Evolutionary conservation across 176 grass and related monocot species (phyloP), one percentile per base, ranked within the genome.

Genomic region (Musa beccarii): DNA sequence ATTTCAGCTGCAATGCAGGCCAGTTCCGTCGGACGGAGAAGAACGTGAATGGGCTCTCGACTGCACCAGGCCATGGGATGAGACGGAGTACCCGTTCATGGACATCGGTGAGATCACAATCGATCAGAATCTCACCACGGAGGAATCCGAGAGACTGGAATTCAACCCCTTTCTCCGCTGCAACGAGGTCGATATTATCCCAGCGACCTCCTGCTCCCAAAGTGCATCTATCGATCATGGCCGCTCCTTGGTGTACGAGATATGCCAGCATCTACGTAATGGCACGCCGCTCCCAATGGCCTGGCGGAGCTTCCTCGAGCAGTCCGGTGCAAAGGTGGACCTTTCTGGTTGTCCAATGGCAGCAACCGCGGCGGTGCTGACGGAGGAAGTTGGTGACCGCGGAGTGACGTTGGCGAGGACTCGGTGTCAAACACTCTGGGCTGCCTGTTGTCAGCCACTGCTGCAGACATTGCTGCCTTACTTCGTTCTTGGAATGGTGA

Each of bases 171-270:
- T 92, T 81, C 86, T 92, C 68, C 75, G 83, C 19, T 84, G 86
- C 71, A 66, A 66, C 2, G 89, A 88, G 83, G 86, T 84, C 75
- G 89, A 86, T 66, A 83, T 92, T 71, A 86, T 92, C 63, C 56
- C 68, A 14, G 89, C 83, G 5, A 88, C 83, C 12, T 92, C 89
- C 6, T 81, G 75, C 86, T 79, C 12, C 28, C 83, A 92, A 83
- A 92, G 89, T 19, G 81, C 89, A 59, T 92, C 86, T 75, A 92
- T 92, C 19, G 89, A 88, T 79, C 89, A 92, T 6, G 89, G 86
- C 7, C 86, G 86, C 9, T 92, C 86, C 0, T 69, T 88, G 72
- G 81, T 92, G 0, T 92, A 92, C n/a, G 83, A 88, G 81, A 86
- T 88, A 63, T 92, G 89, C 51, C 86, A 92, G 10, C 81, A 69